Evolutionary conservation across 1,139 yeast species (phyloP).

Genomic region (Pichia sp.): DNA sequence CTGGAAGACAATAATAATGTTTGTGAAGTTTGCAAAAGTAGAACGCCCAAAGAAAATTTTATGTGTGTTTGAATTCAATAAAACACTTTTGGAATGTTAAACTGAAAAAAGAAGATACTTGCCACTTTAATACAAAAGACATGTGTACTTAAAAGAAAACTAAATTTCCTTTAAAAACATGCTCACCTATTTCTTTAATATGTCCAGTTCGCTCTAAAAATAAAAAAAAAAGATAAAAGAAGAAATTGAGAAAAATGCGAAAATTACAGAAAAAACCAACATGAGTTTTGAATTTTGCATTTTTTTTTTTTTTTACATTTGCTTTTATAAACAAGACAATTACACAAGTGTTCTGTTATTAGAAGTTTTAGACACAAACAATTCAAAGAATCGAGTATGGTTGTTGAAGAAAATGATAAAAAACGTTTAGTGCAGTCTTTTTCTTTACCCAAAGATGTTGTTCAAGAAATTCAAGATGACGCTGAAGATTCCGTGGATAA

Average conservation of each 20-base stretch:
- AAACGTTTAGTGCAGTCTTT: not conserved
- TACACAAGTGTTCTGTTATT: not conserved
- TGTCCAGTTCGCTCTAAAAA: not conserved
- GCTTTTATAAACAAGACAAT: not conserved
- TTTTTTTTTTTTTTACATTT: not conserved
- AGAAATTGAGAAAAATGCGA: not conserved
- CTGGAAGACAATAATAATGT: no score
- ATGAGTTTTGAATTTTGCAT: not conserved
- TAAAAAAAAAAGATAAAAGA: not conserved
- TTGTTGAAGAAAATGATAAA: not conserved
- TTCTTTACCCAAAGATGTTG: constrained; percentile 6
- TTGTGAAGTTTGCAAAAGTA: no score
- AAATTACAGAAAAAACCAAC: not conserved
- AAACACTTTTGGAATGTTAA: not conserved
- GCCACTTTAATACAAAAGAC: not conserved
- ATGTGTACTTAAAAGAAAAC: not conserved
- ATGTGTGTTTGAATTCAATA: not conserved
- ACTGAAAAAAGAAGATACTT: not conserved
- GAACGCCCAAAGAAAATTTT: not conserved
- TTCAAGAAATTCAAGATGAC: constrained; percentile 5
- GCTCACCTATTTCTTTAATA: not conserved
- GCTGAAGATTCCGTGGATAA: constrained; percentile 2
- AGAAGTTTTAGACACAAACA: not conserved
- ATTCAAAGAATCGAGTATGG: not conserved
- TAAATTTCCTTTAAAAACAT: not conserved